phyloP scores from a whole-genome alignment of 1,284 basidiomycete species.

The Cutaneotrichosporon mucoides region DNA sequence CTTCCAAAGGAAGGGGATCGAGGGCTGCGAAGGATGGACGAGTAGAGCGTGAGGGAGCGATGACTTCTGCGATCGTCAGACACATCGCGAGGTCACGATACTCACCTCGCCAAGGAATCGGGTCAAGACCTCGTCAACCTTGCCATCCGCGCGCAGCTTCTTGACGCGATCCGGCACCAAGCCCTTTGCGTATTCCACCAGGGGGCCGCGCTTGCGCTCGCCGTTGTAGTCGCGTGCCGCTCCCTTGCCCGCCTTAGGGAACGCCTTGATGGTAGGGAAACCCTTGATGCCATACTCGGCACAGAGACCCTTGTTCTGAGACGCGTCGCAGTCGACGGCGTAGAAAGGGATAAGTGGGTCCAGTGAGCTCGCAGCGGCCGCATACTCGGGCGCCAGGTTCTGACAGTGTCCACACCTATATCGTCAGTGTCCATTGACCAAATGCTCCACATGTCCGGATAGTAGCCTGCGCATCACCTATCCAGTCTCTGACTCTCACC shows the following conservation, averaged over 20 bases:
- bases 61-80: slow-evolving; percentile 38
- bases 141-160: slow-evolving; percentile 59
- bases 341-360: slow-evolving; percentile 81
- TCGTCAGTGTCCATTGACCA: not conserved
- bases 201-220: slow-evolving; percentile 66
- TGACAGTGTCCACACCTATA: slow-evolving; percentile 67
- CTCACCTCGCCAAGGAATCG: slow-evolving; percentile 38
- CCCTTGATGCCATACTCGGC: slow-evolving; percentile 81
- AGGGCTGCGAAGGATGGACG: slow-evolving; percentile 64
- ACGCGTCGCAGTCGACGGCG: slow-evolving; percentile 86
- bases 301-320: slow-evolving; percentile 74
- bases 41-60: slow-evolving; percentile 65
- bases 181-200: slow-evolving; percentile 72
- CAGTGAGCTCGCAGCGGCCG: slow-evolving; percentile 72
- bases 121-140: slow-evolving; percentile 31
- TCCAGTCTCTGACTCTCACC: slow-evolving; percentile 55
- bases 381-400: slow-evolving; percentile 76
- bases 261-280: slow-evolving; percentile 88
- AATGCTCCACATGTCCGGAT: slow-evolving; percentile 5
- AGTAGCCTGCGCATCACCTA: not conserved
- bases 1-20: slow-evolving; percentile 79
- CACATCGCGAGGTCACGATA: not conserved
- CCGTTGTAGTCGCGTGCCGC: slow-evolving; percentile 67
- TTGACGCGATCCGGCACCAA: slow-evolving; percentile 66
- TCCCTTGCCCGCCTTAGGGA: slow-evolving; percentile 65